Percentiles rank a stretch among this genome's conserved stretches.
phyloP scores from a whole-genome alignment of 495 filamentous ascomycete species.

The Neurospora tetrasperma region DNA sequence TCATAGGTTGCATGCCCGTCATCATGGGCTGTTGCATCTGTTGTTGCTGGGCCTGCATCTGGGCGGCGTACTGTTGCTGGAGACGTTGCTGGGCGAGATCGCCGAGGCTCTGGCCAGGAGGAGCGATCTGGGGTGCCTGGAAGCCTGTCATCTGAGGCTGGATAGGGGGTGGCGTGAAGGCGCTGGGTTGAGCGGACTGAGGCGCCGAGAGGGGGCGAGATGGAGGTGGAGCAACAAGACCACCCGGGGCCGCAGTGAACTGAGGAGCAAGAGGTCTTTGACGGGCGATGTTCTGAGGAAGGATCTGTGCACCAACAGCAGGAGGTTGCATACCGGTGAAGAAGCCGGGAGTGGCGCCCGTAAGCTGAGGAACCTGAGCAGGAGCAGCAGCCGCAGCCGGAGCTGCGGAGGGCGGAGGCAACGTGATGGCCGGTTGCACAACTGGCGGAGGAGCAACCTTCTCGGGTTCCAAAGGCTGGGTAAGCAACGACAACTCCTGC shows the following conservation, averaged over 20 bases:
- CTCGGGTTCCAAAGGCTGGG: slow-evolving; percentile 65
- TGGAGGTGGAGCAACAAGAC: slow-evolving; percentile 67
- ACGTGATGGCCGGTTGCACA: slow-evolving; percentile 22
- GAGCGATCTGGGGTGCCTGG: slow-evolving; percentile 44
- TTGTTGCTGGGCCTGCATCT: slow-evolving; percentile 22
- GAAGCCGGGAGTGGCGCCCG: slow-evolving; percentile 40
- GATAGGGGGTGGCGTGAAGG: slow-evolving; percentile 62
- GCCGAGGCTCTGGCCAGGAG: slow-evolving; percentile 64
- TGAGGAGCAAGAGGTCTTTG: slow-evolving; percentile 68
- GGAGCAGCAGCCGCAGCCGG: slow-evolving; percentile 33
- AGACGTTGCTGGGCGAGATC: slow-evolving; percentile 61
- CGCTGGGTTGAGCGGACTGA: slow-evolving; percentile 65
- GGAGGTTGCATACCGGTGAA: slow-evolving; percentile 31
- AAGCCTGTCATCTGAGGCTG: slow-evolving; percentile 82
- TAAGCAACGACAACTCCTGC: slow-evolving; percentile 68
- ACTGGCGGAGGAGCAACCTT: slow-evolving; percentile 44
- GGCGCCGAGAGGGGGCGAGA: slow-evolving; percentile 80
- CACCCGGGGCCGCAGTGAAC: slow-evolving; percentile 44
- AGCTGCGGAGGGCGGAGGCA: slow-evolving; percentile 27
- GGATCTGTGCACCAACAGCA: slow-evolving; percentile 30
- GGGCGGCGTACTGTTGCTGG: slow-evolving; percentile 40
- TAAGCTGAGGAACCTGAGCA: slow-evolving; percentile 39
- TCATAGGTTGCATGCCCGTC: slow-evolving; percentile 25
- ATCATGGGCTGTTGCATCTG: slow-evolving; percentile 15
- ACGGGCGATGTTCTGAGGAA: slow-evolving; percentile 37